Conservation (phyloP, 2,329 filamentous ascomycete species). For the Monosporascus sp. region DNA sequence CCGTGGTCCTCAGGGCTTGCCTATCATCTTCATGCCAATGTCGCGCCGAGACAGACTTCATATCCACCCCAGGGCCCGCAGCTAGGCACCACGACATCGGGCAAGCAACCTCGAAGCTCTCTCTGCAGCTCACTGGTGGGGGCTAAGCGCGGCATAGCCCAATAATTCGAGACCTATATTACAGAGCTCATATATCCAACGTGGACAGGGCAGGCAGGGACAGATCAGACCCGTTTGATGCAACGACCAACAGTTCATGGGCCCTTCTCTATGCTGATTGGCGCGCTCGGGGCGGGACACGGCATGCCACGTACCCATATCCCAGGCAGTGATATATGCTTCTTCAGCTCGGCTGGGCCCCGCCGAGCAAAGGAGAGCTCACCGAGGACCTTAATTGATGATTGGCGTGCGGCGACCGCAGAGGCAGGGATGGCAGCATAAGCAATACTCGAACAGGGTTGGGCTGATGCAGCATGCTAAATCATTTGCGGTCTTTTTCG, state of each 20-base stretch:
- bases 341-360: not conserved
- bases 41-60: not conserved
- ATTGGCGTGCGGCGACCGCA: not conserved
- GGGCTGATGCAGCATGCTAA: not conserved
- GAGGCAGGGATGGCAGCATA: not conserved
- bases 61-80: not conserved
- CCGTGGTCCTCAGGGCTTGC: not conserved
- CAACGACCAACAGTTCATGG: not conserved
- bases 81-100: not conserved
- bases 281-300: not conserved
- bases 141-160: conserved; percentile 19
- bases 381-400: not conserved
- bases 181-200: conserved; percentile 3
- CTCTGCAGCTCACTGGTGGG: conserved; percentile 5
- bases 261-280: not conserved
- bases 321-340: no score
- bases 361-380: not conserved
- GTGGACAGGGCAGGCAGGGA: conserved; percentile 1
- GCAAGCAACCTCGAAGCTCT: conserved; percentile 1
- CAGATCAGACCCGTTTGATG: not conserved
- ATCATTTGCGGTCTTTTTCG: not conserved
- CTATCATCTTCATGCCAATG: not conserved
- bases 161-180: conserved; percentile 8
- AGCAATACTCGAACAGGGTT: not conserved
- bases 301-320: not conserved